Evolutionary conservation across 2,329 filamentous ascomycete genomes (phyloP).

Genomic region (Penicillium vulpinum): DNA sequence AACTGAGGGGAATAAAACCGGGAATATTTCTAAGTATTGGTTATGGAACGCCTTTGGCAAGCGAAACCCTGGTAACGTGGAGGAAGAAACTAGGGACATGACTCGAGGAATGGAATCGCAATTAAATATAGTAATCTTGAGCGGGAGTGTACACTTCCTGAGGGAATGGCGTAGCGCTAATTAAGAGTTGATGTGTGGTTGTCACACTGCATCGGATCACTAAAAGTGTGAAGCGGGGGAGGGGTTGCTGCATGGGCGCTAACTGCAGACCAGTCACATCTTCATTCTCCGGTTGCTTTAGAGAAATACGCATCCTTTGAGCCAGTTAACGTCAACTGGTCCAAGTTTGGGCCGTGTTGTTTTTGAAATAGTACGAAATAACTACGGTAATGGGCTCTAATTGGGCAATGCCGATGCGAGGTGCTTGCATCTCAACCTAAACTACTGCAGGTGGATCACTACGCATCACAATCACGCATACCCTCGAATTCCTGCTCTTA

Average conservation of each 20-base stretch:
- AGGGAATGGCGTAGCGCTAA: background rate
- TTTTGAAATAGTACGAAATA: too few species aligned
- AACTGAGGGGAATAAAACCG: background rate
- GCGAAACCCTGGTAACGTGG: background rate
- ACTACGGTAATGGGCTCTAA: background rate
- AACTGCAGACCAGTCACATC: conserved; percentile 9
- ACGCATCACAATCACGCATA: conserved; percentile 14
- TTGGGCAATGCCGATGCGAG: background rate
- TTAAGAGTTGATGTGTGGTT: conserved; percentile 2
- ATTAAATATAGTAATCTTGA: background rate
- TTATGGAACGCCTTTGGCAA: background rate
- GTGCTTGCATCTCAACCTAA: background rate
- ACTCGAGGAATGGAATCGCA: background rate
- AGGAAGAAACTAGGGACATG: background rate
- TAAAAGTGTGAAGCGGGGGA: background rate
- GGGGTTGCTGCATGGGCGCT: conserved; percentile 4
- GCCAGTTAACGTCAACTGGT: background rate
- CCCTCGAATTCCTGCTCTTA: background rate
- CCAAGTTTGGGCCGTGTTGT: background rate
- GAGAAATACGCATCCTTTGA: background rate
- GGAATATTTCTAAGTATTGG: background rate
- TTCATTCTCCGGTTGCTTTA: background rate
- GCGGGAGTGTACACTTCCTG: too few species aligned
- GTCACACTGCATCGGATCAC: background rate
- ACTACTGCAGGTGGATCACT: conserved; percentile 23